These are phyloP conservation scores for Cyberlindnera euphorbiiphila DNA, from an alignment of 805 yeast genomes.

Conservation along the genomic window DNA sequence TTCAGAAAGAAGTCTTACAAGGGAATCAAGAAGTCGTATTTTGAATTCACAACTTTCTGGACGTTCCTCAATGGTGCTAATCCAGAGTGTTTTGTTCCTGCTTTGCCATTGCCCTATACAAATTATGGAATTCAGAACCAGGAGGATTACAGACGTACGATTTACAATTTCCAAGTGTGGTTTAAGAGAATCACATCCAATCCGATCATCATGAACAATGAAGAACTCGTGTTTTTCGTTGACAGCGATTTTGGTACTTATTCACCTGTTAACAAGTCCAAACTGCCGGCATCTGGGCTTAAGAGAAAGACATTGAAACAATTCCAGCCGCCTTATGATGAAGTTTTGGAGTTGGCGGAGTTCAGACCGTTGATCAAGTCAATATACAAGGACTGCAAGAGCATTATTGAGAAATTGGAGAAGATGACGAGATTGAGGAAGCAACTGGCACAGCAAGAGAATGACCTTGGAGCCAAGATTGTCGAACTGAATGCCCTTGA, in stretches of 20 bases:
- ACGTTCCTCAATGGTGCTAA: slow-evolving; percentile 75
- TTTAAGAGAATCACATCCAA: slow-evolving; percentile 66
- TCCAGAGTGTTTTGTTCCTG: slow-evolving; percentile 90
- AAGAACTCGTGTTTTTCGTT: slow-evolving; percentile 80
- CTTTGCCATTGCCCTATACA: slow-evolving; percentile 71
- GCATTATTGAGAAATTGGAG: slow-evolving; percentile 53
- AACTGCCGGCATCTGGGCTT: slow-evolving; percentile 77
- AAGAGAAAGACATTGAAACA: slow-evolving; percentile 89
- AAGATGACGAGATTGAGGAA: slow-evolving; percentile 44
- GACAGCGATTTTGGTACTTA: slow-evolving; percentile 66
- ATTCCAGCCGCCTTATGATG: slow-evolving; percentile 87
- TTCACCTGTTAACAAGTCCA: slow-evolving; percentile 46
- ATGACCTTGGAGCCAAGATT: slow-evolving; percentile 42
- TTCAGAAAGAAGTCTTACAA: slow-evolving; percentile 68
- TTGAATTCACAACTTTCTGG: slow-evolving; percentile 73
- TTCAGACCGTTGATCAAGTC: slow-evolving; percentile 85
- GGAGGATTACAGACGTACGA: slow-evolving; percentile 64
- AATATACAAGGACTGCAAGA: slow-evolving; percentile 55
- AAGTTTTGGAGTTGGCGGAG: slow-evolving; percentile 70
- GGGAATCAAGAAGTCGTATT: slow-evolving; percentile 75
- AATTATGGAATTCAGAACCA: slow-evolving; percentile 81
- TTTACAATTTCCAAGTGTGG: slow-evolving; percentile 75
- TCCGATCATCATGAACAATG: slow-evolving; percentile 81
- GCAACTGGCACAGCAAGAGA: slow-evolving; percentile 52
- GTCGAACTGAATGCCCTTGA: slow-evolving; percentile 44